Evolutionary conservation across 495 filamentous ascomycete species (phyloP), one percentile per base, ranked within the genome.

Genomic region (Xanthoparmelia taractica): DNA sequence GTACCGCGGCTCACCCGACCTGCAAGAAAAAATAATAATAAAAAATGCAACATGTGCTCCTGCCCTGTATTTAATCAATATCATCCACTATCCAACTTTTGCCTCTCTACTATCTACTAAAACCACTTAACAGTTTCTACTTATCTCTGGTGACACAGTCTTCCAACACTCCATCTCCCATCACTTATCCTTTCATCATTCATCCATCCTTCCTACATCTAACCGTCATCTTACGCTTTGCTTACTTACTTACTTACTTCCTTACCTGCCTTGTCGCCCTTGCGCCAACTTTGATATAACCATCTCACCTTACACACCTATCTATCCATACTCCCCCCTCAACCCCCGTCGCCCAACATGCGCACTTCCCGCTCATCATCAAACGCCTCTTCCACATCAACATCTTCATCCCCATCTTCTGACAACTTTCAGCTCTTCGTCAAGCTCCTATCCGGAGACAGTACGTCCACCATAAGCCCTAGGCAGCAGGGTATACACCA

Each of bases 391-490:
- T 50, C 65, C n/a, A 48, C 54, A 17, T 65, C 67, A 20, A 48
- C 56, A 23, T 52, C 62, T 29, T 59, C 63, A 15, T 29, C 60
- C 8, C 18, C 57, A 56, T 45, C 63, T 27, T 36, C 61, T 15
- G 65, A 65, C 29, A 69, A 48, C 52, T 62, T 61, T n/a, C 61
- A 63, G 15, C 58, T 71, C 27, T 69, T 71, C 33, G 67, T 71
- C 45, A 71, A 71, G 59, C 69, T 71, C 33, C 62, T 69, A 20
- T 65, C 65, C 8, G 69, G 69, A 45, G 69, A 71, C 33, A 69
- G 68, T 70, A 65, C 54, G 66, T 52, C n/a, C 58, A 43, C 18
- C 60, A n/a, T n/a, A n/a, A 47, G 2, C 2, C 45, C 12, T 2
- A 2, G n/a, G 25, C 10, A 23, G 8, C 45, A 70, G 67, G 54